phyloP scores from a whole-genome alignment of 2,329 filamentous ascomycete species.

The Tolypocladium ovalisporum region DNA sequence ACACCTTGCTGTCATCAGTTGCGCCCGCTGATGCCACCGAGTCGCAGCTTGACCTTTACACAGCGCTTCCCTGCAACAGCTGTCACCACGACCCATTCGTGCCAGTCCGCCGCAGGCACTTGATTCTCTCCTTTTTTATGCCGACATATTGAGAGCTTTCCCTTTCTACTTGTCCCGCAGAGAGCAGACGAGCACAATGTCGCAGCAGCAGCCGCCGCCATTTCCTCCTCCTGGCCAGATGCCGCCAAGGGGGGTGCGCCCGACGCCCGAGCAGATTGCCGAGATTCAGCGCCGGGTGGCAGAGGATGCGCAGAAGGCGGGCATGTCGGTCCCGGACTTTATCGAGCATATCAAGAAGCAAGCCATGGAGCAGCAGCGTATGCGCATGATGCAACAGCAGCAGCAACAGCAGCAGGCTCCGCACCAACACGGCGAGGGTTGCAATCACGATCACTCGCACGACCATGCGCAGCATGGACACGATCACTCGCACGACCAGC shows the following conservation, averaged over 20 bases:
- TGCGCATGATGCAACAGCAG: constrained; percentile 35
- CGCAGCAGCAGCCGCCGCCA: constrained; percentile 14
- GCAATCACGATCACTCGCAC: constrained; percentile 9
- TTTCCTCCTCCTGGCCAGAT: constrained; percentile 14
- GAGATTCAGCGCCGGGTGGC: constrained; percentile 75
- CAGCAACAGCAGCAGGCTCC: constrained; percentile 20
- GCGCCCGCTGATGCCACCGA: constrained; percentile 5
- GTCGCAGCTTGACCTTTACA: constrained; percentile 1
- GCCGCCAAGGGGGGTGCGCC: constrained; percentile 28
- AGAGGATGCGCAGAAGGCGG: constrained; percentile 71
- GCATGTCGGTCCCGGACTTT: constrained; percentile 78
- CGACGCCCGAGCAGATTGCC: constrained; percentile 74
- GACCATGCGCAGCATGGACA: constrained; percentile 7
- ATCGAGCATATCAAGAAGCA: constrained; percentile 57
- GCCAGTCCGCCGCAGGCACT: not conserved
- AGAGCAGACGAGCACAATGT: constrained; percentile 11
- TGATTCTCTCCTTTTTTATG: not conserved
- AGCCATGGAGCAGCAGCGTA: constrained; percentile 35
- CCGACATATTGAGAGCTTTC: not conserved
- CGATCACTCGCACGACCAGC: constrained; percentile 15
- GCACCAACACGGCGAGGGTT: not conserved
- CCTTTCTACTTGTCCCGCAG: not conserved
- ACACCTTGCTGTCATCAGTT: constrained; percentile 25
- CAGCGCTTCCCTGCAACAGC: not conserved
- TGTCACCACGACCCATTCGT: not conserved